Conservation (phyloP, 2,329 filamentous ascomycete species). For the Didymella arachidicola region DNA sequence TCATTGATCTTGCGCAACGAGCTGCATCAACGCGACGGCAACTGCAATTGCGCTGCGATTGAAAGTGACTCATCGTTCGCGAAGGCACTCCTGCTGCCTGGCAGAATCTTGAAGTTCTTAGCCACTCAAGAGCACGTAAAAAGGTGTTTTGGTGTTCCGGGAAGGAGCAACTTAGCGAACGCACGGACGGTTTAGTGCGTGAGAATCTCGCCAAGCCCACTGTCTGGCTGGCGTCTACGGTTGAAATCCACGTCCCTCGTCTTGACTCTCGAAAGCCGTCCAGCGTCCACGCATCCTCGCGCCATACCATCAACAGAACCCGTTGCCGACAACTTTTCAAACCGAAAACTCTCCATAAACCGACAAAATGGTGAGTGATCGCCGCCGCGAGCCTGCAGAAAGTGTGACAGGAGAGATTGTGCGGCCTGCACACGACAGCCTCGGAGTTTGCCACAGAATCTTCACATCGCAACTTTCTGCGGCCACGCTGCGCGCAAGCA, state of each 20-base stretch:
- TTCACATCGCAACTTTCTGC: constrained; percentile 33
- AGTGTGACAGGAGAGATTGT: constrained; percentile 18
- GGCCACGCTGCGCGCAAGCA: constrained; percentile 17
- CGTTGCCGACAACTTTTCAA: constrained; percentile 37
- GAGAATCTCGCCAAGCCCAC: constrained; percentile 12
- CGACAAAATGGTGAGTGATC: constrained; percentile 51
- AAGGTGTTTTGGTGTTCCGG: constrained; percentile 12
- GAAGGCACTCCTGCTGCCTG: constrained; percentile 1
- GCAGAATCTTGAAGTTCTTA: constrained; percentile 2
- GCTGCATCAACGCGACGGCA: constrained; percentile 7
- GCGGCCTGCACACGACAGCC: constrained; percentile 45
- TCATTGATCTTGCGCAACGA: constrained; percentile 15
- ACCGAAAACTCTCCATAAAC: constrained; percentile 45
- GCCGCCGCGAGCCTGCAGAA: constrained; percentile 23
- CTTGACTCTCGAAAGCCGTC: constrained; percentile 36
- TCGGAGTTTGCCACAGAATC: constrained; percentile 41
- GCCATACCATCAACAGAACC: constrained; percentile 47
- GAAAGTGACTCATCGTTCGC: not conserved
- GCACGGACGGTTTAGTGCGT: constrained; percentile 13
- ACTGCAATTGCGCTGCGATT: not conserved
- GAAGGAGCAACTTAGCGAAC: constrained; percentile 18
- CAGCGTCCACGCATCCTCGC: constrained; percentile 45
- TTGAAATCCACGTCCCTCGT: constrained; percentile 12
- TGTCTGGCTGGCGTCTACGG: constrained; percentile 2
- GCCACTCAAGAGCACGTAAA: not conserved